phyloP scores from a whole-genome alignment of 306 rosid species.

The Trichosanthes cucumerina region DNA sequence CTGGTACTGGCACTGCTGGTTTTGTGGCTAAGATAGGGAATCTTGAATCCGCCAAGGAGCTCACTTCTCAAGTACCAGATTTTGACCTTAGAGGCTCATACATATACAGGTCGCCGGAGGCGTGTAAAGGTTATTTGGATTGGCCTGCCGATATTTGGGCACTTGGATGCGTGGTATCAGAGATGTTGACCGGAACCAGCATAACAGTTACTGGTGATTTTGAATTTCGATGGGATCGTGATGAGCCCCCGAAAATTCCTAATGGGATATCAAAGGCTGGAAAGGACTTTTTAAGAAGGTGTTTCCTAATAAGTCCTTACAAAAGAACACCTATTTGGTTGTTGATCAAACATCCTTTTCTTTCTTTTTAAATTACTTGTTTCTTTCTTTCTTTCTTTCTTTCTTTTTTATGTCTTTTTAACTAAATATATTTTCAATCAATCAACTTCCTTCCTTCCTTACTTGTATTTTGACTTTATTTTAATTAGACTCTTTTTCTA shows the following conservation, averaged over 20 bases:
- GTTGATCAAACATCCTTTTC: neutral
- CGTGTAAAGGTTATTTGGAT: neutral
- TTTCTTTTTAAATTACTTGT: neutral
- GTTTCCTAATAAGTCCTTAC: neutral
- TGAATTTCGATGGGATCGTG: no score
- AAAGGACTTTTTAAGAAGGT: neutral
- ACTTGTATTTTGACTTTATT: no score
- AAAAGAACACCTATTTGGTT: neutral
- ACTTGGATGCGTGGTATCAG: neutral
- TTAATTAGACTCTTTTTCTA: no score
- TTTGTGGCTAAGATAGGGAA: neutral
- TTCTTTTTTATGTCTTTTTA: no score
- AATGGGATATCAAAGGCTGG: neutral
- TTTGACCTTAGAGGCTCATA: no score
- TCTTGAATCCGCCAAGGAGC: neutral
- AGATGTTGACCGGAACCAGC: neutral
- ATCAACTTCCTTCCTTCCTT: no score
- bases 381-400: no score
- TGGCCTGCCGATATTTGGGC: neutral
- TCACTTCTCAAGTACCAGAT: neutral
- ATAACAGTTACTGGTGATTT: no score
- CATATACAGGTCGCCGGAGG: neutral
- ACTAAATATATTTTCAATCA: no score
- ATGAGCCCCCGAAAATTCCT: neutral
- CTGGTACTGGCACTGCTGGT: neutral